A percentile compares a stretch with the other conserved stretches of the same genome.
phyloP scores from a whole-genome alignment of 2,329 filamentous ascomycete species.

The Penicillium sumatraense region DNA sequence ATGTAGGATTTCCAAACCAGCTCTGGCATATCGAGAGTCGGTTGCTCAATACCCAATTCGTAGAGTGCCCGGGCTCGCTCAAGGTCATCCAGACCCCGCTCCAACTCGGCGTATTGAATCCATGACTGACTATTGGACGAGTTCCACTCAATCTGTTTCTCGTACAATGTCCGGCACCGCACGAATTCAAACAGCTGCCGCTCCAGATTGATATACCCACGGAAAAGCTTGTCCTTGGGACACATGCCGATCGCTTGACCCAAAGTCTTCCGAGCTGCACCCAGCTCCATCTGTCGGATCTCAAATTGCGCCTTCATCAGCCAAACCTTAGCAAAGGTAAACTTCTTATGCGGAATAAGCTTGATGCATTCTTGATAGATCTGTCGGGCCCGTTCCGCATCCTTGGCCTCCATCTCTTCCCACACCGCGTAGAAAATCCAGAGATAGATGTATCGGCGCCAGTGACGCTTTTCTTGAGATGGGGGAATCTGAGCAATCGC shows the following conservation, averaged over 20 bases:
- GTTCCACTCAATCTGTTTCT: constrained; percentile 94
- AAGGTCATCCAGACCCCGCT: constrained; percentile 86
- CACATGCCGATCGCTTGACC: constrained; percentile 91
- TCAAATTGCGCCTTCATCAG: constrained; percentile 92
- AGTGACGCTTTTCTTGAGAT: constrained; percentile 94
- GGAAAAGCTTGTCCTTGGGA: constrained; percentile 94
- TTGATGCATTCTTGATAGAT: constrained; percentile 89
- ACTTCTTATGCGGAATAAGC: constrained; percentile 91
- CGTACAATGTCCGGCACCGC: constrained; percentile 86
- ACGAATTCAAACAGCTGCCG: constrained; percentile 92
- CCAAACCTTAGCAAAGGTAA: constrained; percentile 98
- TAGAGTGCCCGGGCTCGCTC: constrained; percentile 89
- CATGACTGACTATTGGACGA: constrained; percentile 88
- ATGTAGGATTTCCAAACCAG: constrained; percentile 98
- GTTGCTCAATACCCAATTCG: constrained; percentile 83
- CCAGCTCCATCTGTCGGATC: constrained; percentile 80
- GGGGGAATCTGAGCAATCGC: constrained; percentile 95
- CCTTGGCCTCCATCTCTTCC: constrained; percentile 86
- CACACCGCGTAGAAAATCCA: constrained; percentile 98
- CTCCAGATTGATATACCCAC: constrained; percentile 90
- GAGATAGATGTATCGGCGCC: constrained; percentile 95
- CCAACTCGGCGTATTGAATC: constrained; percentile 95
- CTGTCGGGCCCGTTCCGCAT: constrained; percentile 77
- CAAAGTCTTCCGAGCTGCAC: constrained; percentile 81
- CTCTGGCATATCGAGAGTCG: constrained; percentile 93